Evolutionary conservation across 305 asterid genomes (phyloP).

Genomic region (Fraxinus ornus): DNA sequence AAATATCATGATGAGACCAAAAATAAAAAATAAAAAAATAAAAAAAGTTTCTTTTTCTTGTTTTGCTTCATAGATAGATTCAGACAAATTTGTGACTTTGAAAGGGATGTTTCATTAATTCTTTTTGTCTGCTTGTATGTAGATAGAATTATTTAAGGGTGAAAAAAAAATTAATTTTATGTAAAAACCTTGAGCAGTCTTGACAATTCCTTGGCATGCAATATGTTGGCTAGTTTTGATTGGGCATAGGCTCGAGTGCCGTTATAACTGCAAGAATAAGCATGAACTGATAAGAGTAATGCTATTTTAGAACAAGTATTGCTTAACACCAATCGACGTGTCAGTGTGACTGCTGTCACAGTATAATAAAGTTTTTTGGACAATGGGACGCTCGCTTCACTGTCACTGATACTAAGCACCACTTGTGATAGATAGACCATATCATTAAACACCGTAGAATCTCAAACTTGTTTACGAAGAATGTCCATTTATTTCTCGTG

Average conservation of each 20-base stretch:
- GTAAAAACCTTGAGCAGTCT: slow-evolving; percentile 64
- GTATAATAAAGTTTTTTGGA: not conserved
- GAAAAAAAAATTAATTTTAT: not conserved
- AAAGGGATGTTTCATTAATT: not conserved
- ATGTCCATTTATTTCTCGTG: not conserved
- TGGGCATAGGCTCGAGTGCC: slow-evolving; percentile 90
- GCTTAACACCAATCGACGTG: not conserved
- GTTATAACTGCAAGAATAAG: slow-evolving; percentile 53
- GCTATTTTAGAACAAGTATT: not conserved
- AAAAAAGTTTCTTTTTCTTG: not conserved
- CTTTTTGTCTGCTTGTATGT: not conserved
- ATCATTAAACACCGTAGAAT: not conserved
- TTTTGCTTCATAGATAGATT: not conserved
- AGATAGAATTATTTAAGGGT: not conserved
- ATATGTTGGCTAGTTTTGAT: slow-evolving; percentile 79
- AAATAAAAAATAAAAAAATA: not conserved
- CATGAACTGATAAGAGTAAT: not conserved
- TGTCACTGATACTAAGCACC: not conserved
- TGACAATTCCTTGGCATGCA: slow-evolving; percentile 88
- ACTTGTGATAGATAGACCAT: not conserved
- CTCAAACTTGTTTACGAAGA: not conserved
- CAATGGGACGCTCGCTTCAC: not conserved
- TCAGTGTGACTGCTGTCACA: not conserved
- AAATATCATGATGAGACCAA: slow-evolving; percentile 16
- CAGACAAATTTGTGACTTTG: not conserved